Base-by-base conservation (phyloP, 257 asterid genomes). In the Coffea canephora region DNA sequence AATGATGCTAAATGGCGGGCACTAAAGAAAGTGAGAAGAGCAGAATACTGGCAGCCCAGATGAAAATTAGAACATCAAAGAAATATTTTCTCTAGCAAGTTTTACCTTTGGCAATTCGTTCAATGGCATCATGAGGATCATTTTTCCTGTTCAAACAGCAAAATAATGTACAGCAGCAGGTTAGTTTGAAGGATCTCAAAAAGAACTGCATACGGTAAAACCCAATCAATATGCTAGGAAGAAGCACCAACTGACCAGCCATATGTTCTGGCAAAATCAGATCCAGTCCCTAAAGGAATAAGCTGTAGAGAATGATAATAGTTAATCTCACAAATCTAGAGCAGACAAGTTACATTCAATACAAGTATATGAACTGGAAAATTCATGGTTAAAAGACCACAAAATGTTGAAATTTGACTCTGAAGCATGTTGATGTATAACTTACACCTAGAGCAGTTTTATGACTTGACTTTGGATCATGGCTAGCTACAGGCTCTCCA, bases 241-340 rank as follows among this genome's bases (percentile, higher is more conserved):
- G 82, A 84, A 78, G 80, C 83, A 52, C 81, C 55, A 78, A 84
- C 94, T 86, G 54, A 94, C 98, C 97, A 94, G 77, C 97, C 93
- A 83, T 91, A 86, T 69, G 98, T 92, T 86, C 97, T 90, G 70
- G 97, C 96, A 79, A 92, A 94, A 85, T 94, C 98, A 54, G 97
- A 94, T 86, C 96, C 98, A 80, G 97, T 94, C 82, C 98, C 98
- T 87, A 94, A 84, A 61, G 98, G 98, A 61, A 94, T 91, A 79
- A 92, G 90, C 97, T 92, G 93, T 78, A 74, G 86, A 84, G 79
- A 90, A 83, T 75, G 74, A 83, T 69, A 31, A 75, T 70, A 80
- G 66, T 77, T 78, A 49, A 81, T 75, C 70, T 65, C 73, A 79
- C 23, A 77, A 79, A 81, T 82, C 34, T 72, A 71, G 36, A 39